These are phyloP conservation scores for Trebouxia sp. DNA, from an alignment of 139 green algal species.

Conservation along the genomic window DNA sequence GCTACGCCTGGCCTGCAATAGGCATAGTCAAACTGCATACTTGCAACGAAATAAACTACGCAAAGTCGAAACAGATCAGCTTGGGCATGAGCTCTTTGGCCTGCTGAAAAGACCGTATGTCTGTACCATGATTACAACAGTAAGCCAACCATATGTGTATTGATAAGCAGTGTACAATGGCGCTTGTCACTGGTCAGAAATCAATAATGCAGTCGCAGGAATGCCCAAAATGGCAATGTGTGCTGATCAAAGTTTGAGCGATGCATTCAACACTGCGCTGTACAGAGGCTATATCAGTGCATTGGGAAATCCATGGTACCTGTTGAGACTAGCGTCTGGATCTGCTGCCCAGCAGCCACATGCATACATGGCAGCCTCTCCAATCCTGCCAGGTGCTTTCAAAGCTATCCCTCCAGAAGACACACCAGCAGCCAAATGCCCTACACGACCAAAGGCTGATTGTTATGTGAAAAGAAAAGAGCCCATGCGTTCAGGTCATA, in stretches of 20 bases:
- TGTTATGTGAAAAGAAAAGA: too few species aligned
- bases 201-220: too few species aligned
- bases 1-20: conserved; percentile 43
- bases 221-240: not conserved
- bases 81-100: too few species aligned
- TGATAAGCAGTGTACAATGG: too few species aligned
- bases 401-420: conserved; percentile 84
- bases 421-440: conserved; percentile 69
- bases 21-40: not conserved
- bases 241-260: not conserved
- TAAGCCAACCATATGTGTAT: too few species aligned
- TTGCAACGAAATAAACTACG: too few species aligned
- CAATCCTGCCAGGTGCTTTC: conserved; percentile 75
- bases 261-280: not conserved
- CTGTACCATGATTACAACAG: too few species aligned
- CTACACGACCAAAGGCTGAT: conserved; percentile 28
- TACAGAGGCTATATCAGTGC: too few species aligned
- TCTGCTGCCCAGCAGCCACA: conserved; percentile 79
- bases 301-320: too few species aligned
- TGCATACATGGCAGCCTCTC: conserved; percentile 78
- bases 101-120: too few species aligned
- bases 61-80: too few species aligned
- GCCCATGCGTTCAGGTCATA: not conserved
- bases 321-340: not conserved
- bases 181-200: too few species aligned